Percentiles rank a stretch among this genome's conserved stretches.
Evolutionary conservation across 2,329 filamentous ascomycete genomes (phyloP).

Genomic region (Leptographium procerum): DNA sequence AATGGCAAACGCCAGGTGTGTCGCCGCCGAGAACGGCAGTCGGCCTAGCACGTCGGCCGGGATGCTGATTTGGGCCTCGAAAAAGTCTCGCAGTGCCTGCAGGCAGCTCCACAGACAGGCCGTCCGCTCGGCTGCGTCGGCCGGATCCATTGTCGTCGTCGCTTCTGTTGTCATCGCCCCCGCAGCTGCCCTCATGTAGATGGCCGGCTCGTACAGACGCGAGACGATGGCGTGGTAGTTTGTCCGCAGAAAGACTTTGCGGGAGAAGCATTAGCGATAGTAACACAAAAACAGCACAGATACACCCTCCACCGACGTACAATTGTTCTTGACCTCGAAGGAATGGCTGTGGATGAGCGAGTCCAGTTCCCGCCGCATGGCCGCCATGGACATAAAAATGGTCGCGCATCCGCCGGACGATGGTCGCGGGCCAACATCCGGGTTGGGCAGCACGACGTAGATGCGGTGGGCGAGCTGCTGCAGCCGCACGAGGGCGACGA

Average conservation of each 20-base stretch:
- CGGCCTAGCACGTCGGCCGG: constrained; percentile 16
- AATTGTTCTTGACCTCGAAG: constrained; percentile 12
- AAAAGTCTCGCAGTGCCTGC: constrained; percentile 17
- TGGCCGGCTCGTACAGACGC: constrained; percentile 27
- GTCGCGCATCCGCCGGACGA: constrained; percentile 15
- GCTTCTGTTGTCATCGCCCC: not conserved
- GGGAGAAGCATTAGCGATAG: not conserved
- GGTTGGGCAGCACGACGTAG: constrained; percentile 15
- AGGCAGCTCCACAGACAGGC: constrained; percentile 27
- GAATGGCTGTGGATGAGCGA: constrained; percentile 9
- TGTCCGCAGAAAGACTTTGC: constrained; percentile 21
- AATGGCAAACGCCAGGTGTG: constrained; percentile 22
- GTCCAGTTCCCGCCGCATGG: constrained; percentile 22
- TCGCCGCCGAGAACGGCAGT: constrained; percentile 19
- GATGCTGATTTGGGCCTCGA: constrained; percentile 16
- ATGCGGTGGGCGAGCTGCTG: constrained; percentile 22
- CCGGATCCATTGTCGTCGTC: not conserved
- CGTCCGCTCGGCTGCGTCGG: constrained; percentile 18
- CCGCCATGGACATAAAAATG: constrained; percentile 22
- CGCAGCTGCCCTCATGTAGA: constrained; percentile 17
- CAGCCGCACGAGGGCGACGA: constrained; percentile 22
- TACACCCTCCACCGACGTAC: constrained; percentile 9
- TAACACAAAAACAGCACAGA: not conserved
- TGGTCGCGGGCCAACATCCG: constrained; percentile 9
- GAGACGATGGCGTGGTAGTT: constrained; percentile 22